Base-by-base conservation (phyloP, 495 filamentous ascomycete genomes). In the Trichoderma gamsii region DNA sequence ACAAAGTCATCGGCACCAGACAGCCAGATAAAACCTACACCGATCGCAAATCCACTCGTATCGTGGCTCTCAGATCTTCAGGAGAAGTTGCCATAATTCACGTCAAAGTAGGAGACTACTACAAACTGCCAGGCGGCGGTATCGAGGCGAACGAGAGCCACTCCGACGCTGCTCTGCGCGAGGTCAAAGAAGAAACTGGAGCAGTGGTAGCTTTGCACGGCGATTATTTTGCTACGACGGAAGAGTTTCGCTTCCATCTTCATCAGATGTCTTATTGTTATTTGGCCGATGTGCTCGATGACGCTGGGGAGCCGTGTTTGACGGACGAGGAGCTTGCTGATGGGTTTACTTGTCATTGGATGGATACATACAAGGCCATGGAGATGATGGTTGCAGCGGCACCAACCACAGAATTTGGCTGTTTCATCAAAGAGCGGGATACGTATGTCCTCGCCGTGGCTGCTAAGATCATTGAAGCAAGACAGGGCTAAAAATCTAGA, bases 191-290 rank as follows among this genome's bases (percentile, higher is more conserved):
- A 66, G 74, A 76, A 69, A 76, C 71, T 5, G 75, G 75, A 1
- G 71, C 51, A 15, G 25, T 67, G 15, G 67, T 77, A 27, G 63
- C 41, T 23, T 15, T 74, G 21, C 69, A 66, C 43, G 56, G 59
- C 12, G 41, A 35, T 0, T 73, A 69, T 49, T 12, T 75, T 21
- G 74, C 68, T 2, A 71, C 51, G 15, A 73, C 70, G 0, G 69
- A 75, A 25, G 74, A 75, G 44, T 77, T 72, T 44, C 67, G 75
- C n/a, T 49, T 41, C 63, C 63, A 72, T 29, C 68, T 72, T 0
- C 70, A 71, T 41, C 74, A 77, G 51, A 49, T 73, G 2, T 76
- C 73, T 15, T 73, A 71, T 63, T 74, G 70, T 66, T 75, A 75
- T 44, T 6, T 32, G 27, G 69, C 73, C 12, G 68, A 69, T 32